Conservation (phyloP, 192 early-diverging fungal genomes). For the Funneliformis geosporum region DNA sequence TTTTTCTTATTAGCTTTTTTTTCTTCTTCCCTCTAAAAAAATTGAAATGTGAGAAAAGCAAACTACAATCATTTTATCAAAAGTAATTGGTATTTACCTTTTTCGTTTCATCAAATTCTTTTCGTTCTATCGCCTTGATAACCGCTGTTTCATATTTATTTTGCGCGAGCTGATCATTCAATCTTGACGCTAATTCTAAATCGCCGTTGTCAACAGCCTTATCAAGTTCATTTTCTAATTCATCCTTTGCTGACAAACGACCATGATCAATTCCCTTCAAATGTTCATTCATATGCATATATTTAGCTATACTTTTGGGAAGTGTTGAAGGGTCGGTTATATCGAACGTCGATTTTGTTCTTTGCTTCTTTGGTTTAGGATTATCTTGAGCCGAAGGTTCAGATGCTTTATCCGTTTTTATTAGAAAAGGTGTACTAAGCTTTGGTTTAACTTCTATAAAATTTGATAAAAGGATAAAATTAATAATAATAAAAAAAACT, state of each 20-base stretch:
- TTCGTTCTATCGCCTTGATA: constrained; percentile 24
- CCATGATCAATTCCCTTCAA: constrained; percentile 32
- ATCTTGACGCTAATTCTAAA: constrained; percentile 18
- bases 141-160: constrained; percentile 16
- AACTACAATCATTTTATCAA: not conserved
- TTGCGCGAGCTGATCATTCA: constrained; percentile 26
- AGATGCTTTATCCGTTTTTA: not conserved
- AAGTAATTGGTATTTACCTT: constrained; percentile 10
- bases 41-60: not conserved
- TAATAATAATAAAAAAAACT: not conserved
- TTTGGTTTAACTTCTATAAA: not conserved
- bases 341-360: not conserved
- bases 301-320: constrained; percentile 22
- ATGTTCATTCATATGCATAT: constrained; percentile 27
- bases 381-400: no score
- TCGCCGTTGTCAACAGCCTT: constrained; percentile 24
- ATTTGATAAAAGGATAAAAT: not conserved
- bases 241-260: not conserved
- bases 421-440: not conserved
- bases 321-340: constrained; percentile 3
- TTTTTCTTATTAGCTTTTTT: constrained; percentile 24
- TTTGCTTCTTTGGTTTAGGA: not conserved
- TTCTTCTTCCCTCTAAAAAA: constrained; percentile 27
- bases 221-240: constrained; percentile 31
- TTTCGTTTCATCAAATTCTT: constrained; percentile 26